Evolutionary conservation across 2,329 filamentous ascomycete species (phyloP).

Genomic region (Neofusicoccum sp.): DNA sequence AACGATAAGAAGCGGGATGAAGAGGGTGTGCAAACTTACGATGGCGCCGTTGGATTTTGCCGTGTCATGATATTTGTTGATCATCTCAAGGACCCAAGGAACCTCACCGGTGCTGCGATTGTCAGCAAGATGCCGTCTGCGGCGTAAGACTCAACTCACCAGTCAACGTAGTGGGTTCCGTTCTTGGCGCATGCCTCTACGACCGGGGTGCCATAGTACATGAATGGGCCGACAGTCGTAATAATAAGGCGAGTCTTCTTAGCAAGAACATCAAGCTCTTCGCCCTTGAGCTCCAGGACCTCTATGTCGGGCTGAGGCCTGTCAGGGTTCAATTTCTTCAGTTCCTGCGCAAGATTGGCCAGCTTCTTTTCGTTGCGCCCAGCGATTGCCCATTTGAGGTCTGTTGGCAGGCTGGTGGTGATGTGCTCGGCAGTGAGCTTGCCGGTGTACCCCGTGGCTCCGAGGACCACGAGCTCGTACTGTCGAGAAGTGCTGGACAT

Average conservation of each 20-base stretch:
- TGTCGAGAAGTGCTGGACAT: conserved; percentile 34
- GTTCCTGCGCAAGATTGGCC: conserved; percentile 63
- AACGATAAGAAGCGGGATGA: not conserved
- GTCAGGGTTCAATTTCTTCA: conserved; percentile 66
- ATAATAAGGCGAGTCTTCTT: conserved; percentile 59
- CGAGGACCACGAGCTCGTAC: conserved; percentile 66
- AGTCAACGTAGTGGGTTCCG: conserved; percentile 67
- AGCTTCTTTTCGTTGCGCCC: conserved; percentile 79
- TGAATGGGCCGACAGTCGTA: conserved; percentile 63
- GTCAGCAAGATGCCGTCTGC: not conserved
- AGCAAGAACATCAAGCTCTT: conserved; percentile 52
- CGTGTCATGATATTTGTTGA: conserved; percentile 58
- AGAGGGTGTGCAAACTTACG: conserved; percentile 37
- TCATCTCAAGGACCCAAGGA: conserved; percentile 63
- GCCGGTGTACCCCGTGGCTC: conserved; percentile 80
- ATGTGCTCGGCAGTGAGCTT: conserved; percentile 75
- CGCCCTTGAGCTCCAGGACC: conserved; percentile 40
- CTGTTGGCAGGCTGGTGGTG: conserved; percentile 65
- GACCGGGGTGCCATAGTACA: conserved; percentile 62
- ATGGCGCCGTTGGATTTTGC: conserved; percentile 61
- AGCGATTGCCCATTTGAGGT: conserved; percentile 83
- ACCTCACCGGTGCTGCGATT: conserved; percentile 57
- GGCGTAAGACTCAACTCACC: conserved; percentile 35
- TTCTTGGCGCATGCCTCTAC: conserved; percentile 63
- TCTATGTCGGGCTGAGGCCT: conserved; percentile 61